Base-by-base conservation (phyloP, 2,329 filamentous ascomycete genomes). In the Xylaria sp. region DNA sequence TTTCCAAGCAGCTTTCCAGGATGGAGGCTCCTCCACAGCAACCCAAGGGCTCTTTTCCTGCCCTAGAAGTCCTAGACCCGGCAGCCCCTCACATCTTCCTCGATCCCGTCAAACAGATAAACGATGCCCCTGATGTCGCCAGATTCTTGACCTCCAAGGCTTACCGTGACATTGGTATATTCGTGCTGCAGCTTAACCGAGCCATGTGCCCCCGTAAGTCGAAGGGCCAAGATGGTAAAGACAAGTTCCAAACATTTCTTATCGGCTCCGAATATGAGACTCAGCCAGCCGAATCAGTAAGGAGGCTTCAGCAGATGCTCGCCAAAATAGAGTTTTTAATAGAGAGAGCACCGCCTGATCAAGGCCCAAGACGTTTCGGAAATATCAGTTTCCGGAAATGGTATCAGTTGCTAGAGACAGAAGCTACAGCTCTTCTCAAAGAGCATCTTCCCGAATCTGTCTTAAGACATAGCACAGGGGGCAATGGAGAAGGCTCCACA, bases 341-440 rank as follows among this genome's bases (percentile, higher is more conserved):
- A 60, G 88, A 91, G 18, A 89, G 94, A 76, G 92, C 90, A 0
- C 95, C 94, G 1, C 95, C 95, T 0, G 92, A 97, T 75, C 89
- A 90, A 7, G 94, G 94, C 15, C 94, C 95, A 20, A 86, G 95
- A 62, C 87, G 96, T 71, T 99, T 98, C 78, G 96, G 96, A 41
- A 99, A 99, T 79, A 84, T 93, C 55, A 95, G 92, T 76, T 99
- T 97, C 80, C 87, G 94, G 36, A 92, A 85, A 73, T 99, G 96
- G 95, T 88, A 91, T 79, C 83, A 87, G 57, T 81, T 94, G 36
- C 84, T 96, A 13, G 89, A 91, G 73, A 85, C 88, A 63, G 84
- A 87, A 18, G 81, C 88, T 1, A 80, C 86, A 2, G 81, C 73
- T 12, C 82, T 95, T 1, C 80, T 94, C 31, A 79, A 83, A 48